Base-by-base conservation (phyloP, 2,329 filamentous ascomycete species). In the Thielaviopsis euricoi region DNA sequence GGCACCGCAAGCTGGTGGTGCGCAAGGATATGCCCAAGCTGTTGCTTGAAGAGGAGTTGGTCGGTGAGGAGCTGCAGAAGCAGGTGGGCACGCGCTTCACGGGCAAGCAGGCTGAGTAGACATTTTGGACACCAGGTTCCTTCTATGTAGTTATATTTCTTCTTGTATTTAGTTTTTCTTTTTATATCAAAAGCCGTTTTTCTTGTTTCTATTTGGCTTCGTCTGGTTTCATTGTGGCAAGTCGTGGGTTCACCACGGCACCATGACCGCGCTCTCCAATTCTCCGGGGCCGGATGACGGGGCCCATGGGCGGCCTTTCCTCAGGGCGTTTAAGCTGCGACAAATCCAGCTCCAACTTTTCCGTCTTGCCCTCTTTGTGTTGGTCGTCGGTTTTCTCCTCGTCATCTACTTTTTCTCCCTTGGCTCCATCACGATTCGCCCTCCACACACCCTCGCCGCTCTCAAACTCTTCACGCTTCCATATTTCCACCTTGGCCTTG, bases 391-490 rank as follows among this genome's bases (percentile, higher is more conserved):
- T 25, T 12, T 29, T 40, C 22, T 46, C 3, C n/a, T 23, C 33
- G 25, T 55, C 46, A 7, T 67, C 66, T 29, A 78, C 68, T 63
- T 69, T 74, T 51, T 75, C 73, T 6, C 82, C 85, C 53, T 72
- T 70, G 60, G 75, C 73, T 10, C 86, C 86, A 70, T 95, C 89
- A 62, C 84, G 73, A 71, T 96, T 96, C 61, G 87, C 88, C 71
- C 89, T 83, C 90, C 90, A 96, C 51, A 93, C 78, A 6, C 83
- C 87, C 62, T 86, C 84, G 22, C 82, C 85, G 1, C 79, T 85
- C 52, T 79, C 81, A 74, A 96, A 96, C 68, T 89, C 86, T 73
- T 97, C 91, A 63, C 82, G 75, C 73, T 96, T 96, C 91, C 91
- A 96, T 49, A 98, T 84, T 74, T 98, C 93, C n/a, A 88, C 88